phyloP scores from a whole-genome alignment of 208 protist genomes.

The Acanthamoeba polyphaga region DNA sequence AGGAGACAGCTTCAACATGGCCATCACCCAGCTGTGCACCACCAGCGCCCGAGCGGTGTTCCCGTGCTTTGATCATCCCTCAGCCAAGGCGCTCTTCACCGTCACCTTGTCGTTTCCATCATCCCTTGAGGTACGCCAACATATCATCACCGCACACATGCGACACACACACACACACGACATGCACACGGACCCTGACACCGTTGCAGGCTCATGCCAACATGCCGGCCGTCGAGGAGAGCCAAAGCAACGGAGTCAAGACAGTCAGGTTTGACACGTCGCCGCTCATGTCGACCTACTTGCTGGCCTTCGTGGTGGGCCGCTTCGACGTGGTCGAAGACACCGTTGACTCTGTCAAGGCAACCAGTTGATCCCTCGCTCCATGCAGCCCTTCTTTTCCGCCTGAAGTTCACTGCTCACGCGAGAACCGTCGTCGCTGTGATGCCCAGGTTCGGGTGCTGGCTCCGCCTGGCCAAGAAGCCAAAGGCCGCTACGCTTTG shows the following conservation, averaged over 20 bases:
- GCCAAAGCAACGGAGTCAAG: background rate
- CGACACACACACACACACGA: too few species aligned
- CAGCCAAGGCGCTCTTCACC: background rate
- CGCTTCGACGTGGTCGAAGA: slow-evolving; percentile 93
- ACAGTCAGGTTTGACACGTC: slow-evolving; percentile 74
- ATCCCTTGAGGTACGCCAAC: background rate
- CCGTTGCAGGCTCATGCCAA: background rate
- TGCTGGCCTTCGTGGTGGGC: slow-evolving; percentile 94
- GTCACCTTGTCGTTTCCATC: background rate
- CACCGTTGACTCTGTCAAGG: background rate
- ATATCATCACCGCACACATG: too few species aligned
- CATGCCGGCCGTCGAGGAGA: background rate
- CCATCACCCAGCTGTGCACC: slow-evolving; percentile 55
- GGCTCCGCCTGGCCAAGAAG: background rate
- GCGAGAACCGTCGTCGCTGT: background rate
- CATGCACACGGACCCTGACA: background rate
- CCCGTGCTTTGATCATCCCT: slow-evolving; percentile 89
- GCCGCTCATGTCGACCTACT: slow-evolving; percentile 93
- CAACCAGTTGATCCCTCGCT: background rate
- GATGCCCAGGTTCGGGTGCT: slow-evolving; percentile 24
- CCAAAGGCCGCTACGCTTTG: background rate
- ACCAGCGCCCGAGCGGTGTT: slow-evolving; percentile 84
- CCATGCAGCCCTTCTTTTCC: too few species aligned
- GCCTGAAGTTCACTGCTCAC: background rate
- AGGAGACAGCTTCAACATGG: background rate